phyloP scores from a whole-genome alignment of 148 eudicot genomes.

The Diospyros kaki region DNA sequence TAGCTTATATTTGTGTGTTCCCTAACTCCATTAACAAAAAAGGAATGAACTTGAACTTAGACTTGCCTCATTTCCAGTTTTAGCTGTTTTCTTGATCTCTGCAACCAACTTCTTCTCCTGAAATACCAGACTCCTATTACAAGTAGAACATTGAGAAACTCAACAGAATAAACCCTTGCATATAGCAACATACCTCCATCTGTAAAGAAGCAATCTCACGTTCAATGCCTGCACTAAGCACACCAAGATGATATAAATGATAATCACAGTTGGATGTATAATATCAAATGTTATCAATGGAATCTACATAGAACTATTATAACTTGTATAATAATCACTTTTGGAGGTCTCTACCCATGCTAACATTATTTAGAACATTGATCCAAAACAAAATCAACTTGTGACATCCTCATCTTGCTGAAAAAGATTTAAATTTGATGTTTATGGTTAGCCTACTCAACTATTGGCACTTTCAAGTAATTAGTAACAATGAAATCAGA shows the following conservation, averaged over 20 bases:
- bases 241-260: conserved; percentile 2
- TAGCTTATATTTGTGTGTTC: not conserved
- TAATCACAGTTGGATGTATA: not conserved
- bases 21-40: no score
- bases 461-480: no score
- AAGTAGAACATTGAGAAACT: not conserved
- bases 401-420: no score
- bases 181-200: conserved; percentile 46
- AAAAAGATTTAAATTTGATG: no score
- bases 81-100: conserved; percentile 76
- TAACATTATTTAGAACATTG: not conserved
- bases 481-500: no score
- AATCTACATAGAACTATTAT: not conserved
- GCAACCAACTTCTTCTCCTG: conserved; percentile 72
- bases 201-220: conserved; percentile 65
- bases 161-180: not conserved
- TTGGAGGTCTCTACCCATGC: not conserved
- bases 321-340: not conserved
- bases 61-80: conserved; percentile 72
- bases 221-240: conserved; percentile 44
- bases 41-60: not conserved
- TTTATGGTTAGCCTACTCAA: no score
- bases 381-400: not conserved
- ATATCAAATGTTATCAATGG: not conserved
- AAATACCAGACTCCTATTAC: conserved; percentile 11